Evolutionary conservation across 2,329 filamentous ascomycete genomes (phyloP), one percentile per base, ranked within the genome.

Genomic region (Daldinia sp.): DNA sequence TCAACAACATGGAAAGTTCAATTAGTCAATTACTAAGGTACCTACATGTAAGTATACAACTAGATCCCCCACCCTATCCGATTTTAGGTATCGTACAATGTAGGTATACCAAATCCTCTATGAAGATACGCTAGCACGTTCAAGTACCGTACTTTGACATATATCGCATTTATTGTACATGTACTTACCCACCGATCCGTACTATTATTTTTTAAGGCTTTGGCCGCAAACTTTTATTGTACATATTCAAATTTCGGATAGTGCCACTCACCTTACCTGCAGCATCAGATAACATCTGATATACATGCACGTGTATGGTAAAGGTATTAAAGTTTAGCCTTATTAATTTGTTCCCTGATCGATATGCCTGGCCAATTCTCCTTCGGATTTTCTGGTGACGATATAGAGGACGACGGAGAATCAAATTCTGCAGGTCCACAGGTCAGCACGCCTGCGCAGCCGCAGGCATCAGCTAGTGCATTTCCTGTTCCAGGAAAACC

Each of bases 401-500:
- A 90, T 69, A 90, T 89, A 80, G 85, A 88, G 66, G 80, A 80
- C 27, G 77, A 80, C 30, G 76, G 76, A 27, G 76, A 78, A 58
- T 73, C 74, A 27, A 72, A 72, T 25, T 68, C 71, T 43, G 32
- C 62, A 37, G 61, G 59, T 62, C 19, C 65, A 59, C 56, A 58
- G 63, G 63, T 66, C 70, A 56, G 27, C 64, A 56, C 64, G 54
- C 70, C 67, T 58, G 64, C 39, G 35, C 58, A 51, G 50, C 70
- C 66, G 73, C 71, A 17, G 45, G 43, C 73, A 48, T 56, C 71
- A 25, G 74, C 77, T 54, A 78, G 80, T 66, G 87, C 87, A 13
- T 90, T 90, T 69, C 87, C 87, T 4, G 83, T 89, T 21, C 78
- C 83, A 48, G 87, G 87, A 61, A 87, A 87, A 67, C 82, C 86